A percentile compares a stretch with the other conserved stretches of the same genome.
Conservation (phyloP, 2,329 filamentous ascomycete species). For the Phyllosticta capitalensis region DNA sequence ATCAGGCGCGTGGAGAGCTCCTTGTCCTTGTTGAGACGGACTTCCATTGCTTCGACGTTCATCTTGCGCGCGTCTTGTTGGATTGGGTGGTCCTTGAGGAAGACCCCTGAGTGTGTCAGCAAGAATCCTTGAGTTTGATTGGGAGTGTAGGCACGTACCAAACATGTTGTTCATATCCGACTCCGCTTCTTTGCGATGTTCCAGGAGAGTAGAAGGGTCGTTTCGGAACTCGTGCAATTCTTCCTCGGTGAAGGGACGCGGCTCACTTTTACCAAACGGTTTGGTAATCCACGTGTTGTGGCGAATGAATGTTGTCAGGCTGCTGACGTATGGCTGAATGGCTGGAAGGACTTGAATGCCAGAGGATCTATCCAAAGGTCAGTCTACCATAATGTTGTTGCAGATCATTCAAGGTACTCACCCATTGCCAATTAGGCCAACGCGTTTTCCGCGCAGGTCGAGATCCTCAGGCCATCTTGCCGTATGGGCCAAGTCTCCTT, state of each 20-base stretch:
- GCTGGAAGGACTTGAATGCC: slow-evolving; percentile 45
- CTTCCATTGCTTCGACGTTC: slow-evolving; percentile 34
- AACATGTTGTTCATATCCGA: slow-evolving; percentile 39
- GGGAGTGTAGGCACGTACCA: slow-evolving; percentile 14
- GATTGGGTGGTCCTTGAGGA: slow-evolving; percentile 33
- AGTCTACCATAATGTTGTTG: slow-evolving; percentile 17
- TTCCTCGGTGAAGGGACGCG: slow-evolving; percentile 33
- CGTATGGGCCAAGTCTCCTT: slow-evolving; percentile 45
- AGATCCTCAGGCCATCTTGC: slow-evolving; percentile 46
- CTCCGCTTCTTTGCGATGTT: slow-evolving; percentile 38
- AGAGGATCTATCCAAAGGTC: slow-evolving; percentile 35
- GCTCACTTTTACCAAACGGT: slow-evolving; percentile 30
- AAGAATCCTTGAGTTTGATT: neutral
- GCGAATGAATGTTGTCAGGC: slow-evolving; percentile 42
- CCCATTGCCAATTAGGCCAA: slow-evolving; percentile 46
- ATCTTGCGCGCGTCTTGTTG: slow-evolving; percentile 33
- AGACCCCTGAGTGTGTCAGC: slow-evolving; percentile 20
- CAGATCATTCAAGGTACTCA: slow-evolving; percentile 19
- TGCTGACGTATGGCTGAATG: slow-evolving; percentile 35
- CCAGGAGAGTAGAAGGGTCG: slow-evolving; percentile 30
- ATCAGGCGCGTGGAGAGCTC: slow-evolving; percentile 36
- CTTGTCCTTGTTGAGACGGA: slow-evolving; percentile 30
- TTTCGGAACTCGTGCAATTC: slow-evolving; percentile 34
- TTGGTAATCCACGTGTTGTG: slow-evolving; percentile 44
- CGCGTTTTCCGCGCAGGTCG: slow-evolving; percentile 38